Percentiles rank a stretch among this genome's conserved stretches.
Evolutionary conservation across 2,329 filamentous ascomycete genomes (phyloP).

Genomic region (Orbilia blumenaviensis): DNA sequence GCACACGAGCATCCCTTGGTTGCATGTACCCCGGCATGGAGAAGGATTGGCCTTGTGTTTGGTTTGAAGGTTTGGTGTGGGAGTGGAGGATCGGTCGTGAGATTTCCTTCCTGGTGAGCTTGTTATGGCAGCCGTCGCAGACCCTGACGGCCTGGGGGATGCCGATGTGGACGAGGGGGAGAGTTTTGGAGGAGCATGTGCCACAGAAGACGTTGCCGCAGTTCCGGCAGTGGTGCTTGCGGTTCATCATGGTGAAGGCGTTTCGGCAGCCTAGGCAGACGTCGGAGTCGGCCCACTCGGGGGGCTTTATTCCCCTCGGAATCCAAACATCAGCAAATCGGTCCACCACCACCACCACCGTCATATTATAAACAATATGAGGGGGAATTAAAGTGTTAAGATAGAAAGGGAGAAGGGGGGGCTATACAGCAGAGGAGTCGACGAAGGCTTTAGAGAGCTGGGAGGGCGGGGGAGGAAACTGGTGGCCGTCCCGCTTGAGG

Average conservation of each 20-base stretch:
- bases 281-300: constrained; percentile 97
- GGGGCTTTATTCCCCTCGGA: too few relatives aligned
- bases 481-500: constrained; percentile 83
- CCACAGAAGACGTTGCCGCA: constrained; percentile 98
- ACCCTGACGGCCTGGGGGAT: constrained; percentile 91
- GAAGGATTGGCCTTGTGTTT: constrained; percentile 63
- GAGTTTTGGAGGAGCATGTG: constrained; percentile 87
- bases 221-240: constrained; percentile 97
- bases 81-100: constrained; percentile 57
- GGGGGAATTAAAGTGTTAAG: too few relatives aligned
- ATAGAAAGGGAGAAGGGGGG: neutral
- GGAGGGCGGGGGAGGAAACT: constrained; percentile 84
- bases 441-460: constrained; percentile 93
- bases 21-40: constrained; percentile 76
- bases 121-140: constrained; percentile 92
- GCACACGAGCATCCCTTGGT: constrained; percentile 81
- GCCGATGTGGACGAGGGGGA: constrained; percentile 89
- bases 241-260: constrained; percentile 94
- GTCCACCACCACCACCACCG: too few relatives aligned
- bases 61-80: constrained; percentile 43
- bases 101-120: constrained; percentile 31
- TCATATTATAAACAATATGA: too few relatives aligned
- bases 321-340: too few relatives aligned
- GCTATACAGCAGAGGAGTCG: constrained; percentile 86
- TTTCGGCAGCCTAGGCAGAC: constrained; percentile 98